Evolutionary conservation across 163 green algal genomes (phyloP).

Genomic region (Volvox carteri): DNA sequence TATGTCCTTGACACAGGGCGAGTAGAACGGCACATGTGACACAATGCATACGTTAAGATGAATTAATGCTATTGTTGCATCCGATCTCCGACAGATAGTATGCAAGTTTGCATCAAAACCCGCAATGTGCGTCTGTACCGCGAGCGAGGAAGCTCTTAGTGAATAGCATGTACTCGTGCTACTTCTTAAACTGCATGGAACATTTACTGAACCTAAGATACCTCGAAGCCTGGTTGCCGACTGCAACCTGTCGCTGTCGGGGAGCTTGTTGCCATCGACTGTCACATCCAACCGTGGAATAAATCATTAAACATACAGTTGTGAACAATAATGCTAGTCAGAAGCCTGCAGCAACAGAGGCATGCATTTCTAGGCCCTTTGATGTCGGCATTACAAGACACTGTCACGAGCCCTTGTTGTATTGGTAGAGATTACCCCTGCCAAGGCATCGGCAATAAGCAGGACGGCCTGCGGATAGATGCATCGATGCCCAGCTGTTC

Average conservation of each 20-base stretch:
- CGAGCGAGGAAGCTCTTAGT: too few species aligned
- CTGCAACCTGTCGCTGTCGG: constrained; percentile 11
- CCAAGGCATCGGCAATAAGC: neutral
- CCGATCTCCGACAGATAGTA: neutral
- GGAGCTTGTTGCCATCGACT: neutral
- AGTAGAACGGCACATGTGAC: neutral
- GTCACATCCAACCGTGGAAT: neutral
- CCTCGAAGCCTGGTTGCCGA: too few species aligned
- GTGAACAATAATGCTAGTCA: neutral
- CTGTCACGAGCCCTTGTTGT: neutral
- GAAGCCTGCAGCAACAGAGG: neutral
- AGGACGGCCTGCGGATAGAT: neutral
- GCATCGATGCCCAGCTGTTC: neutral
- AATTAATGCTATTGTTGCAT: neutral
- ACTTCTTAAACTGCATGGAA: neutral
- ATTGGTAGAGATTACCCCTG: neutral
- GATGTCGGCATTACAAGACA: constrained; percentile 4
- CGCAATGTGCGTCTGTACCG: neutral
- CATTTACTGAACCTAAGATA: too few species aligned
- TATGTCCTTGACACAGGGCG: too few species aligned
- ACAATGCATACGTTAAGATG: neutral
- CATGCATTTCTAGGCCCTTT: neutral
- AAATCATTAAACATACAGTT: neutral
- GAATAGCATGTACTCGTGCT: too few species aligned
- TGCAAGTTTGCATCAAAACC: constrained; percentile 25